phyloP scores from a whole-genome alignment of 2,329 filamentous ascomycete genomes.

The Diaporthe sp. region DNA sequence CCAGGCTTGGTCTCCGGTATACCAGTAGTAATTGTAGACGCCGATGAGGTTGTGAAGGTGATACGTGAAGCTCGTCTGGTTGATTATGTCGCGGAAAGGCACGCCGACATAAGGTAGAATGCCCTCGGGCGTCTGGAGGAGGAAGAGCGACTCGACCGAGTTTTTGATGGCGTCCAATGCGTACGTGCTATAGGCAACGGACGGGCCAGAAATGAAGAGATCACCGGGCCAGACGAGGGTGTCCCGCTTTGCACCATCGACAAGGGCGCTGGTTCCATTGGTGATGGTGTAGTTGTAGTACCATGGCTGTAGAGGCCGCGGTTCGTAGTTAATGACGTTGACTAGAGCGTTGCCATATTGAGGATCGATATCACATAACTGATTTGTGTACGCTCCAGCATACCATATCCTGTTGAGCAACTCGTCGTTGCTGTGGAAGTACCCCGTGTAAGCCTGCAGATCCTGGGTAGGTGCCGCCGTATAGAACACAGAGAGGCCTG shows the following conservation, averaged over 20 bases:
- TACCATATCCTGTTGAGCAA: slow-evolving; percentile 68
- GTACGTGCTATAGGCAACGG: slow-evolving; percentile 63
- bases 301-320: slow-evolving; percentile 27
- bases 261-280: slow-evolving; percentile 44
- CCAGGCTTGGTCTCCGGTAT: slow-evolving; percentile 61
- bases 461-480: slow-evolving; percentile 55
- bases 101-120: slow-evolving; percentile 60
- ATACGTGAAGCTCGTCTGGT: slow-evolving; percentile 59
- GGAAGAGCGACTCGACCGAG: slow-evolving; percentile 59
- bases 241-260: slow-evolving; percentile 69
- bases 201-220: slow-evolving; percentile 66
- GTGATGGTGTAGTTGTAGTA: slow-evolving; percentile 47
- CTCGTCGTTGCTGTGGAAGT: slow-evolving; percentile 61
- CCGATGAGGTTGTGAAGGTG: slow-evolving; percentile 69
- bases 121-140: slow-evolving; percentile 49
- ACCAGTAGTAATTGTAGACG: slow-evolving; percentile 67
- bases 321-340: slow-evolving; percentile 40
- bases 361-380: slow-evolving; percentile 49
- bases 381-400: slow-evolving; percentile 63
- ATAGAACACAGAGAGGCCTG: slow-evolving; percentile 50
- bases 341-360: slow-evolving; percentile 47
- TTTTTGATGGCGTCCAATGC: slow-evolving; percentile 62
- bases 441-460: slow-evolving; percentile 62
- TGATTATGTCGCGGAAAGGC: slow-evolving; percentile 46
- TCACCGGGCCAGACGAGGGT: slow-evolving; percentile 71